Evolutionary conservation across 129 eudicot species (phyloP).

Genomic region (Erigeron canadensis): DNA sequence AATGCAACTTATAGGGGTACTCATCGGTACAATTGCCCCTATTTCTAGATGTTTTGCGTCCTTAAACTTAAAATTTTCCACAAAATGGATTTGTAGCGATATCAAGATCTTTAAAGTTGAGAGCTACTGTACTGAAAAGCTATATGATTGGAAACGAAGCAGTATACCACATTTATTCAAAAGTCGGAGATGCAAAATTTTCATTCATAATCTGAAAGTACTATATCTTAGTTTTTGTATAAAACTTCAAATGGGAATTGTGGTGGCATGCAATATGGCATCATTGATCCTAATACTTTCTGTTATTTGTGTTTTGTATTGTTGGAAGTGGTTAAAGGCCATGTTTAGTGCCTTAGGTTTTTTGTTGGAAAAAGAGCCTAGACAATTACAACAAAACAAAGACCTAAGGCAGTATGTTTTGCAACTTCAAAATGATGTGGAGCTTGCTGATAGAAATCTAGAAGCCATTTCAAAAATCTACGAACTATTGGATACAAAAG

Average conservation of each 20-base stretch:
- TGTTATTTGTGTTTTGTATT: not conserved
- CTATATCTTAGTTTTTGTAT: not conserved
- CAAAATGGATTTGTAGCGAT: not conserved
- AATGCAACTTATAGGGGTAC: too few relatives aligned
- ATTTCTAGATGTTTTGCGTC: not conserved
- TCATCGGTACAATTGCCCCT: not conserved
- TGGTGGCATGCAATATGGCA: not conserved
- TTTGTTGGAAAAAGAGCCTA: not conserved
- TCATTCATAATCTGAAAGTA: not conserved
- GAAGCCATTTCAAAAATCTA: not conserved
- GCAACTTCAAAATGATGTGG: conserved; percentile 3
- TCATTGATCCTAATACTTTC: not conserved
- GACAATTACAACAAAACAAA: not conserved
- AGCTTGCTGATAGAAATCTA: not conserved
- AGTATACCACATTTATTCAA: not conserved
- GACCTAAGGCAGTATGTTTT: conserved; percentile 6
- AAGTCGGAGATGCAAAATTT: not conserved
- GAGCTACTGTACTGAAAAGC: not conserved
- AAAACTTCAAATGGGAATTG: not conserved
- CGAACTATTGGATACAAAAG: not conserved
- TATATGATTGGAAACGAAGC: conserved; percentile 7
- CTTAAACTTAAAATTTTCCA: not conserved
- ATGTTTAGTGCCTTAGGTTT: not conserved
- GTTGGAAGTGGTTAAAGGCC: not conserved
- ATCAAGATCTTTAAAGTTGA: conserved; percentile 9